Percentiles rank a stretch among this genome's conserved stretches.
Conservation (phyloP, 2,329 filamentous ascomycete species). For the Penicillium sp. region DNA sequence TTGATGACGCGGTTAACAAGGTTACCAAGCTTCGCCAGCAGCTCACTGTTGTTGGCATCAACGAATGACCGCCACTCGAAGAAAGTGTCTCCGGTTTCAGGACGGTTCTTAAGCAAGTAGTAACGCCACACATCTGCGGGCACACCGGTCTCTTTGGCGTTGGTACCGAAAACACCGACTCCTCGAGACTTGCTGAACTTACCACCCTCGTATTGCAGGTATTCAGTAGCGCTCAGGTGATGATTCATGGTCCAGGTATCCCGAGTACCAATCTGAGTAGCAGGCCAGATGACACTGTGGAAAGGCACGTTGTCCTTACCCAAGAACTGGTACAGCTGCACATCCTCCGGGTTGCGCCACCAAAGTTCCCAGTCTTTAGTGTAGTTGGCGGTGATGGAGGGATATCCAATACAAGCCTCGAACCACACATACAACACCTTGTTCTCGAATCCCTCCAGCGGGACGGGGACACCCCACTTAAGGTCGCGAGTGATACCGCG, state of each 20-base stretch:
- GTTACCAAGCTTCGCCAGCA: conserved; percentile 72
- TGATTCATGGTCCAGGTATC: conserved; percentile 89
- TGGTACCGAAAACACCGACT: conserved; percentile 88
- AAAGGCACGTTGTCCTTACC: conserved; percentile 88
- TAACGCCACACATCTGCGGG: conserved; percentile 89
- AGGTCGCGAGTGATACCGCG: conserved; percentile 90
- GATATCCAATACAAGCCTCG: conserved; percentile 89
- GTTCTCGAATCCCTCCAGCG: conserved; percentile 62
- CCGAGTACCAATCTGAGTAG: conserved; percentile 76
- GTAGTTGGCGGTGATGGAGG: conserved; percentile 91
- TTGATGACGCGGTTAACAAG: conserved; percentile 73
- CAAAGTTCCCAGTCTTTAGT: conserved; percentile 87
- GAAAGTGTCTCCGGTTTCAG: conserved; percentile 81
- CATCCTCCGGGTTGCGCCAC: conserved; percentile 89
- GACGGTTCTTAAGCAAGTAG: conserved; percentile 81
- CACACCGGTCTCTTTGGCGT: conserved; percentile 81
- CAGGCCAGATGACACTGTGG: conserved; percentile 90
- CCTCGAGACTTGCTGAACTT: conserved; percentile 93
- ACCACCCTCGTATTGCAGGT: conserved; percentile 81
- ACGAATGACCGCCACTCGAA: conserved; percentile 89
- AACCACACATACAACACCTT: conserved; percentile 95
- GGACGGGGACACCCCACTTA: conserved; percentile 76
- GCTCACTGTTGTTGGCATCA: conserved; percentile 80
- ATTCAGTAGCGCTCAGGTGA: conserved; percentile 85
- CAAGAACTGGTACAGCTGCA: conserved; percentile 91